Conservation (phyloP, 2,329 filamentous ascomycete genomes). For the Teratosphaeria zuluensis region DNA sequence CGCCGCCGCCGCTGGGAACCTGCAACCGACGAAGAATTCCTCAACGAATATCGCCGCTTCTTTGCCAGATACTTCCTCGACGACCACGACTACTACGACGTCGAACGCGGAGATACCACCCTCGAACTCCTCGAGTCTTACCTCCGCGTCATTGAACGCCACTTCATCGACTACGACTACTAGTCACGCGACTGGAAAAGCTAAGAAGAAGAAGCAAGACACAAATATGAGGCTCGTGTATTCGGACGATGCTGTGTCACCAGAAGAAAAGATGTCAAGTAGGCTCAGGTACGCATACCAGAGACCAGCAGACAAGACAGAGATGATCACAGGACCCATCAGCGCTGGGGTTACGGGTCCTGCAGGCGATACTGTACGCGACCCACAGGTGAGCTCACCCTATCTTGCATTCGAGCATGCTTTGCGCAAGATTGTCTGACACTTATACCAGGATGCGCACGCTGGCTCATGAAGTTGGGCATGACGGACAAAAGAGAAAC, state of each 20-base stretch:
- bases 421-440: neutral
- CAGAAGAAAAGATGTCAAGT: constrained; percentile 80
- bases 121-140: neutral
- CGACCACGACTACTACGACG: neutral
- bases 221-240: constrained; percentile 59
- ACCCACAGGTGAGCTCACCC: neutral
- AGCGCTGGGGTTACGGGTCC: constrained; percentile 7
- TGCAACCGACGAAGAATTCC: neutral
- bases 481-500: neutral
- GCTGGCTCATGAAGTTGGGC: neutral
- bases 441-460: neutral
- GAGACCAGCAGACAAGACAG: constrained; percentile 16
- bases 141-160: neutral
- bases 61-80: neutral
- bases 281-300: constrained; percentile 66
- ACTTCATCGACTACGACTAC: neutral
- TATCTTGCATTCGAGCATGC: neutral
- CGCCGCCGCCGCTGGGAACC: neutral
- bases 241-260: constrained; percentile 67
- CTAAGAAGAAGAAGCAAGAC: neutral
- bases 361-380: neutral
- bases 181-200: neutral
- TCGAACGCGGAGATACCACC: neutral
- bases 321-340: constrained; percentile 5
- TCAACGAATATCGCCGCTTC: neutral